Evolutionary conservation across 352 stramenopile species (phyloP), one percentile per base, ranked within the genome.

Genomic region (Thraustochytrium striatum): DNA sequence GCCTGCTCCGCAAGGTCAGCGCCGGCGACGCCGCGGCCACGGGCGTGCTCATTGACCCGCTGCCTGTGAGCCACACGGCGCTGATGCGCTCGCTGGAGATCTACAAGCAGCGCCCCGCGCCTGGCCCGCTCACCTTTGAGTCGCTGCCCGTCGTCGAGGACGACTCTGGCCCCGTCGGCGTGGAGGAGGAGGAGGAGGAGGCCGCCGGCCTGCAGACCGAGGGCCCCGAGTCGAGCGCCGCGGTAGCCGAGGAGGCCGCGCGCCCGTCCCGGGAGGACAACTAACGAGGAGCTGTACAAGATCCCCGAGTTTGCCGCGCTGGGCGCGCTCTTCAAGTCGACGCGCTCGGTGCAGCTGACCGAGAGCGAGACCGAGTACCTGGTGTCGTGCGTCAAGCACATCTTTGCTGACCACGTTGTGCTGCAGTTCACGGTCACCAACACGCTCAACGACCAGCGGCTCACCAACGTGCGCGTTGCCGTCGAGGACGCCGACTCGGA

Each of bases 311-410:
- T 99, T 81, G 92, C 94, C 1, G 85, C 90, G 43, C 86, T 98
- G 50, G 96, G 96, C 33, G 85, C 89, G 11, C 87, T 98, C 30
- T 98, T 98, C 88, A 88, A 92, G 61, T 97, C 91, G 44, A 92
- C 92, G 21, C 84, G 88, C 69, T 88, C 93, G 8, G 86, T 96
- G 21, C 87, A 92, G 80, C 88, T 99, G 62, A 98, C 96, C 2
- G 95, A 99, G 84, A 90, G 88, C 16, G 96, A 99, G 84, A 98
- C 94, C 2, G 95, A 99, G 88, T 99, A 99, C 84, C 91, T 98
- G 47, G 95, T 99, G 39, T 90, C 87, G 75, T 97, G 92, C 82
- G 91, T 93, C 61, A 99, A 98, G 86, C 96, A 99, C 84, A 91
- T 99, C 50, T 98, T 99, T 61, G 84, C 91, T 25, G 85, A 93